These are phyloP conservation scores for Ceratobasidium papillatum DNA, from an alignment of 1,284 basidiomycete genomes.

Conservation along the genomic window DNA sequence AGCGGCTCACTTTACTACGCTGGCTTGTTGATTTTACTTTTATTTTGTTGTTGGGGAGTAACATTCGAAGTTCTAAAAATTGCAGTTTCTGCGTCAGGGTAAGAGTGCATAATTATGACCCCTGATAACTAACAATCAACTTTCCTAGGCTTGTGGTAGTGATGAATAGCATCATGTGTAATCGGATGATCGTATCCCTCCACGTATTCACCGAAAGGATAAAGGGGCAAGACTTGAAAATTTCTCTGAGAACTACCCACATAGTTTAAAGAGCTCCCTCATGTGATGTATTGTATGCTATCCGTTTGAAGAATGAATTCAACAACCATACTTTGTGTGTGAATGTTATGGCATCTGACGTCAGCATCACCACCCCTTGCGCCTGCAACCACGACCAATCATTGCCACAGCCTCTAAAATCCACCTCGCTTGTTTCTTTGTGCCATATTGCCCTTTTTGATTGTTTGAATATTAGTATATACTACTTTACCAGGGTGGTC, in stretches of 20 bases:
- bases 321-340: too few relatives aligned
- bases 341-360: too few relatives aligned
- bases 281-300: too few relatives aligned
- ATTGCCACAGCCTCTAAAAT: too few relatives aligned
- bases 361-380: too few relatives aligned
- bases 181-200: constrained; percentile 8
- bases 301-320: too few relatives aligned
- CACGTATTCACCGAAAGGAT: constrained; percentile 7
- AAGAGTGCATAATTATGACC: neutral
- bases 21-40: neutral
- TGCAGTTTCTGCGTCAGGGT: constrained; percentile 7
- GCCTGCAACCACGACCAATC: too few relatives aligned
- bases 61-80: neutral
- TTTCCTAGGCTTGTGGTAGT: neutral
- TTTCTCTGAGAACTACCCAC: neutral
- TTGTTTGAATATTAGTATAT: too few relatives aligned
- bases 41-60: neutral
- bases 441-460: too few relatives aligned
- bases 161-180: constrained; percentile 17
- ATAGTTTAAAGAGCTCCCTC: neutral
- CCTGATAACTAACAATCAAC: neutral
- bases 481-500: too few relatives aligned
- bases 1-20: constrained; percentile 19
- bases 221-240: neutral
- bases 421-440: too few relatives aligned